These are phyloP conservation scores for Verticillium nonalfalfae DNA, from an alignment of 2,329 filamentous ascomycete genomes.

Conservation along the genomic window DNA sequence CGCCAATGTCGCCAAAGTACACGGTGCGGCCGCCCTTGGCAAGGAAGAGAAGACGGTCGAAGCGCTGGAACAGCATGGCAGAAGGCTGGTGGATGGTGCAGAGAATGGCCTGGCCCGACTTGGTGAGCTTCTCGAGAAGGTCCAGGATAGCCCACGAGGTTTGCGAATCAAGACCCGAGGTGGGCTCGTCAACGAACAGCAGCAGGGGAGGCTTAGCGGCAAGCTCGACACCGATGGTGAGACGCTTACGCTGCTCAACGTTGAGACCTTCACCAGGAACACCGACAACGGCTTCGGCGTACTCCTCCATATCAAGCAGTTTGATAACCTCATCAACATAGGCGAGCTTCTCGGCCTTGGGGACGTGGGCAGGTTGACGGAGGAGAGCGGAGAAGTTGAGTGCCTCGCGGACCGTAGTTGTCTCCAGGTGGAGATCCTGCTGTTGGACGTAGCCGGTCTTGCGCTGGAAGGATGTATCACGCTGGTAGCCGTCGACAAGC, in stretches of 20 bases:
- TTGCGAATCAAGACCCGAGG: slow-evolving; percentile 87
- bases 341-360: slow-evolving; percentile 69
- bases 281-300: slow-evolving; percentile 86
- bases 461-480: slow-evolving; percentile 80
- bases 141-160: slow-evolving; percentile 90
- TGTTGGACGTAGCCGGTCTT: slow-evolving; percentile 92
- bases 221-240: slow-evolving; percentile 94
- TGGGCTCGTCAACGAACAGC: slow-evolving; percentile 91
- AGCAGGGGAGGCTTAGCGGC: slow-evolving; percentile 86
- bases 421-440: slow-evolving; percentile 82
- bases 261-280: slow-evolving; percentile 82
- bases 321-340: slow-evolving; percentile 91
- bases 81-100: slow-evolving; percentile 98
- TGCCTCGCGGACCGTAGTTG: slow-evolving; percentile 81
- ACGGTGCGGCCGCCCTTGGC: slow-evolving; percentile 70
- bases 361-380: slow-evolving; percentile 71
- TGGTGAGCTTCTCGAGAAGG: slow-evolving; percentile 81
- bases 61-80: slow-evolving; percentile 88
- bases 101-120: slow-evolving; percentile 86
- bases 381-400: slow-evolving; percentile 80
- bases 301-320: slow-evolving; percentile 82
- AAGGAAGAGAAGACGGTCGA: slow-evolving; percentile 74
- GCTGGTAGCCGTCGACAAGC: slow-evolving; percentile 56
- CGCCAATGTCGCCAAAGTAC: slow-evolving; percentile 75
- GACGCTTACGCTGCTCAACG: slow-evolving; percentile 63